Evolutionary conservation across 768 basidiomycete genomes (phyloP), one percentile per base, ranked within the genome.

Genomic region (Pleurotus citrinopileatus): DNA sequence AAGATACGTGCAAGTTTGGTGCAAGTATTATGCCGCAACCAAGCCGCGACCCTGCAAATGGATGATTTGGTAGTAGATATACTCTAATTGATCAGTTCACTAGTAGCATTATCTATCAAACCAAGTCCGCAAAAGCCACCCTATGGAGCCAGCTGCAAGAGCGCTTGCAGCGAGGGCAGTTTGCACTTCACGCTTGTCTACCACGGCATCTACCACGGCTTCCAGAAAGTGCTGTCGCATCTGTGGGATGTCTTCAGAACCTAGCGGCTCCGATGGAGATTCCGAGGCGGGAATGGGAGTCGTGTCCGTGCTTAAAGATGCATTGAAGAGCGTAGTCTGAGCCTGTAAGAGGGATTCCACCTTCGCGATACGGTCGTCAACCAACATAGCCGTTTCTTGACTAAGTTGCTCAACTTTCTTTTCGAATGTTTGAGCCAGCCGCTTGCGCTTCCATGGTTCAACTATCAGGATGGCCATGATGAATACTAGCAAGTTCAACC

Each of bases 391-490:
- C 57, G 86, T 82, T 55, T 86, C 80, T 56, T 67, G 65, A 52
- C 75, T 78, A 62, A 91, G 74, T 60, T 86, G 79, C 55, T 80
- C 78, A 28, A 96, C 83, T 71, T 93, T 88, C 64, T 76, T 82
- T 73, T 98, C 96, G 57, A 99, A 91, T 26, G 91, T 90, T 69
- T 91, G 82, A 5, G 92, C 90, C 64, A 99, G 72, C 61, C 86
- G 76, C 61, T 83, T 80, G 57, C 97, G 80, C 71, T 98, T 98
- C 92, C 94, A 99, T 0, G 97, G 97, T 68, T 99, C 97, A 52
- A 99, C 93, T 48, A 96, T 70, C 12, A 91, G 67, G 59, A 98
- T 92, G 7, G 97, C 96, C 57, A 89, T 71, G 54, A 98, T 69
- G 67, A 99, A 99, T 44, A 99, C 89, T 51, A 90, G 57, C 71